Conservation (phyloP, 805 yeast species). For the Lipomyces mesembrius region DNA sequence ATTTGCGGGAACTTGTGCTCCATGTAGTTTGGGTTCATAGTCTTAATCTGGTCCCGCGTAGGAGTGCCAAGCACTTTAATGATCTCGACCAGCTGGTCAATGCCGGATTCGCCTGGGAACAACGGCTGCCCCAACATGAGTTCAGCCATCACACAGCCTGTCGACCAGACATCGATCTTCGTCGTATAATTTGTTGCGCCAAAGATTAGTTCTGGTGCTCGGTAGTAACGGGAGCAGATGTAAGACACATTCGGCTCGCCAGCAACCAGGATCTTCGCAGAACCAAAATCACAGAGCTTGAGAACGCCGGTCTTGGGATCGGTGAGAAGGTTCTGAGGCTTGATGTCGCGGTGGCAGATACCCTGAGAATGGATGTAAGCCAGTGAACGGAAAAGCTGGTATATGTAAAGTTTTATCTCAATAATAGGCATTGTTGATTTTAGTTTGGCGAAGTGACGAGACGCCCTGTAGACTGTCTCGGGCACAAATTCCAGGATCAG, state of each 20-base stretch:
- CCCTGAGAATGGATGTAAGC: constrained; percentile 72
- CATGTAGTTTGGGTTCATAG: constrained; percentile 97
- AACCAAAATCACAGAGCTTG: constrained; percentile 94
- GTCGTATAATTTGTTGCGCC: constrained; percentile 97
- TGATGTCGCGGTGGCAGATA: constrained; percentile 90
- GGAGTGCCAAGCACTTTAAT: constrained; percentile 97
- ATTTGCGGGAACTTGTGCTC: constrained; percentile 89
- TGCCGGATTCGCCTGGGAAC: constrained; percentile 97
- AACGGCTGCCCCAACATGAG: constrained; percentile 92
- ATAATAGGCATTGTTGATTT: constrained; percentile 82
- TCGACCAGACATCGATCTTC: constrained; percentile 96
- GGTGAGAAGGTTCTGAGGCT: constrained; percentile 85
- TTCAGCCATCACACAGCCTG: constrained; percentile 98
- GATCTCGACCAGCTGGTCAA: constrained; percentile 95
- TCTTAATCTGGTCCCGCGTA: constrained; percentile 82
- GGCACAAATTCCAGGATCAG: constrained; percentile 91
- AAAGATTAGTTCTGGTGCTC: constrained; percentile 97
- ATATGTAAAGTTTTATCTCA: constrained; percentile 88
- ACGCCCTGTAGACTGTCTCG: constrained; percentile 91
- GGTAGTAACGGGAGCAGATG: constrained; percentile 93
- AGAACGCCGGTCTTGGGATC: constrained; percentile 84
- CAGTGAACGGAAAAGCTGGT: constrained; percentile 73
- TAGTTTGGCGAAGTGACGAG: constrained; percentile 65
- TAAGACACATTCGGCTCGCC: constrained; percentile 93
- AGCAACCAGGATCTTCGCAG: constrained; percentile 88